Conservation (phyloP, 177 flowering plant species). For the Telopea speciosissima region DNA sequence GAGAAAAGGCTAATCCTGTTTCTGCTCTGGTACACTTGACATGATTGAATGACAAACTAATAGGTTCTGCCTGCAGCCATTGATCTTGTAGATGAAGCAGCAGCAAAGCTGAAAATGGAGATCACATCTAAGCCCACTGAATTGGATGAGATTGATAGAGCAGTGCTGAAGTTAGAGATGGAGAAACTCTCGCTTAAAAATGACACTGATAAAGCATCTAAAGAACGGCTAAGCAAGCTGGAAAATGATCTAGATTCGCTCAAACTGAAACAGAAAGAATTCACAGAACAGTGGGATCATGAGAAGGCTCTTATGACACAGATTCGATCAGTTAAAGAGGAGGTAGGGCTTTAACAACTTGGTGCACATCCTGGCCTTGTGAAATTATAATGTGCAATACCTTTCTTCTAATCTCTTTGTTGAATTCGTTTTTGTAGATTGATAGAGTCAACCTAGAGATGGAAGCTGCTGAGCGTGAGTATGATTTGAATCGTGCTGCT, state of each 20-base stretch:
- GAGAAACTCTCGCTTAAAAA: conserved; percentile 76
- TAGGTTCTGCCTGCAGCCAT: conserved; percentile 44
- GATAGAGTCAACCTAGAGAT: conserved; percentile 84
- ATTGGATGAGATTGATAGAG: conserved; percentile 83
- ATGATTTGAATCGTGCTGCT: conserved; percentile 76
- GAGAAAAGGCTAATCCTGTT: too few relatives aligned
- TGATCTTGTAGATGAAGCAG: conserved; percentile 95
- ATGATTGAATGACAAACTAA: not conserved
- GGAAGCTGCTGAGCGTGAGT: conserved; percentile 90
- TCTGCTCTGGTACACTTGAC: too few relatives aligned
- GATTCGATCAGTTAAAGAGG: conserved; percentile 72
- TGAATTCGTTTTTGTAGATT: conserved; percentile 35
- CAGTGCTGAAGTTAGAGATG: conserved; percentile 76
- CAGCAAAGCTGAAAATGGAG: conserved; percentile 94
- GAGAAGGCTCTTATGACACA: conserved; percentile 67
- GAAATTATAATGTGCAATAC: not conserved
- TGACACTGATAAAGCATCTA: conserved; percentile 78
- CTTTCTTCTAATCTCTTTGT: not conserved
- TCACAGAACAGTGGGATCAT: conserved; percentile 64
- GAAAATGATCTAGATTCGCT: conserved; percentile 55
- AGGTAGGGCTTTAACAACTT: conserved; percentile 34
- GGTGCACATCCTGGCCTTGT: not conserved
- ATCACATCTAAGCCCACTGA: conserved; percentile 93
- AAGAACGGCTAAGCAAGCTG: conserved; percentile 67
- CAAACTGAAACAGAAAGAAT: conserved; percentile 68